These are phyloP conservation scores for Saccharomyces hybrid DNA, from an alignment of 1,139 yeast genomes.

Conservation along the genomic window DNA sequence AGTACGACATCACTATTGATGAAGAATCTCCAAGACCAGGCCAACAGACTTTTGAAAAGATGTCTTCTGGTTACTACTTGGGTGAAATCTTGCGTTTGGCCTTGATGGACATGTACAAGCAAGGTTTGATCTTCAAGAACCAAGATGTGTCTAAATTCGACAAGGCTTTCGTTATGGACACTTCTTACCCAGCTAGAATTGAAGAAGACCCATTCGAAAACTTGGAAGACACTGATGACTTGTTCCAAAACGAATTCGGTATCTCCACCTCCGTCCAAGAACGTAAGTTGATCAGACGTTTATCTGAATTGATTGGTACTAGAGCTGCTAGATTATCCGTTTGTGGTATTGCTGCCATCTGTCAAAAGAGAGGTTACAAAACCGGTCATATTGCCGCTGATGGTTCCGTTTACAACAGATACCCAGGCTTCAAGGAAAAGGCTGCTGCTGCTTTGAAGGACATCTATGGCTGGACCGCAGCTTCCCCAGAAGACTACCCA, in stretches of 20 bases:
- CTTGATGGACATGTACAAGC: constrained; percentile 61
- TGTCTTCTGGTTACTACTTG: constrained; percentile 93
- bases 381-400: constrained; percentile 92
- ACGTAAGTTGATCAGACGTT: constrained; percentile 70
- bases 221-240: constrained; percentile 62
- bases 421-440: constrained; percentile 84
- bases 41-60: constrained; percentile 92
- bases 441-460: constrained; percentile 86
- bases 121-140: constrained; percentile 56
- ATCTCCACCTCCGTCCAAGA: constrained; percentile 67
- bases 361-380: constrained; percentile 72
- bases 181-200: constrained; percentile 76
- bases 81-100: constrained; percentile 86
- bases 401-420: constrained; percentile 92
- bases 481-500: constrained; percentile 49
- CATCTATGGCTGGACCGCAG: constrained; percentile 70
- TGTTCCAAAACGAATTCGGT: constrained; percentile 53
- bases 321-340: constrained; percentile 89
- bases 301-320: constrained; percentile 83
- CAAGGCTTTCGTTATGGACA: constrained; percentile 67
- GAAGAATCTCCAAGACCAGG: constrained; percentile 90
- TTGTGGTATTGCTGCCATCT: constrained; percentile 94
- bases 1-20: constrained; percentile 75
- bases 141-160: constrained; percentile 59
- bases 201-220: constrained; percentile 90